Conservation (phyloP, 1,284 basidiomycete genomes). For the Melampsora larici-populina region DNA sequence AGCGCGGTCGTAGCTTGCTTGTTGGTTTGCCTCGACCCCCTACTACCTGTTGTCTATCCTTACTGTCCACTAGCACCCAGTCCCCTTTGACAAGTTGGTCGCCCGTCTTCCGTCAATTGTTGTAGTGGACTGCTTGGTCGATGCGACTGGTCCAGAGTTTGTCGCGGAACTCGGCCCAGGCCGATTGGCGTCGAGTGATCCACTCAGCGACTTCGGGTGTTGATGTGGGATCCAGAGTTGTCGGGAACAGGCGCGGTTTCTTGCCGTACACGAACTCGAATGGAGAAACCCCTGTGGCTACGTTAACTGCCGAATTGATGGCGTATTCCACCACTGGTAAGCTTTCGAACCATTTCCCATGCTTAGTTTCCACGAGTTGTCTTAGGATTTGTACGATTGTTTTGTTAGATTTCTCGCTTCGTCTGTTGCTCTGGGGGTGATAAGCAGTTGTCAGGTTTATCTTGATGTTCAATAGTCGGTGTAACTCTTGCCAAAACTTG, state of each 20-base stretch:
- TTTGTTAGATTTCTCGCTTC: no score
- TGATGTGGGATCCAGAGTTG: neutral
- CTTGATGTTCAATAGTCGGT: constrained; percentile 44
- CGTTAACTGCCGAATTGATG: constrained; percentile 42
- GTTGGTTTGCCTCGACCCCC: neutral
- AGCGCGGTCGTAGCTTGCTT: neutral
- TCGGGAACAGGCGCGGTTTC: neutral
- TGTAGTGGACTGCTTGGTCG: neutral
- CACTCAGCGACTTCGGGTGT: neutral
- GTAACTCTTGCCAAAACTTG: constrained; percentile 49
- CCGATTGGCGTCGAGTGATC: neutral
- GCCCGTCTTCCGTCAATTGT: neutral
- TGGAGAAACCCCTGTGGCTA: constrained; percentile 43
- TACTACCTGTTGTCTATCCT: no score
- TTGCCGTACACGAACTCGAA: constrained; percentile 44
- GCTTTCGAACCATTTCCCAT: constrained; percentile 41
- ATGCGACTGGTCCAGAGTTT: neutral
- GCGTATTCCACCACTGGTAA: constrained; percentile 46
- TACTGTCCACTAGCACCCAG: neutral
- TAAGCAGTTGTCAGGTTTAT: neutral
- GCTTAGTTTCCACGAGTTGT: constrained; percentile 53
- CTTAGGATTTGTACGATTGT: no score
- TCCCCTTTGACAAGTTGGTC: neutral
- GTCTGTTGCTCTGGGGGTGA: constrained; percentile 44
- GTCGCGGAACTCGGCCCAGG: neutral